Evolutionary conservation across 495 filamentous ascomycete genomes (phyloP).

Genomic region (Penicilliopsis zonata): DNA sequence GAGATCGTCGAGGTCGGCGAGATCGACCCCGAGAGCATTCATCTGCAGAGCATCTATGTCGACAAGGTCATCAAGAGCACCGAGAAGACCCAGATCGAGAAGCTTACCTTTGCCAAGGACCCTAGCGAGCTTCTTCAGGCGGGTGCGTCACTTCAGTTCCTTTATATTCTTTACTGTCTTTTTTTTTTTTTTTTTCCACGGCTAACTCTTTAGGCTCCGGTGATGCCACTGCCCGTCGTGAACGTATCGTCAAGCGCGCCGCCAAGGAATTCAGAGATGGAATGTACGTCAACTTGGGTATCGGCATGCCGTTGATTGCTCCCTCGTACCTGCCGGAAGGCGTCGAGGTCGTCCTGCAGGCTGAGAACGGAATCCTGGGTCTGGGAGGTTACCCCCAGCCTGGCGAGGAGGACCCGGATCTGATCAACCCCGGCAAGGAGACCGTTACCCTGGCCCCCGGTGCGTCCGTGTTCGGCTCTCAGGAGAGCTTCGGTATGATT

Average conservation of each 20-base stretch:
- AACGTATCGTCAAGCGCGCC: constrained; percentile 71
- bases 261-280: constrained; percentile 90
- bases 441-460: constrained; percentile 73
- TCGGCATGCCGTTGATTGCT: constrained; percentile 85
- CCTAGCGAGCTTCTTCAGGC: constrained; percentile 38
- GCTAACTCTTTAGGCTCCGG: constrained; percentile 47
- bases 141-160: constrained; percentile 11
- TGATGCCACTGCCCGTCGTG: constrained; percentile 60
- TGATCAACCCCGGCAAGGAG: constrained; percentile 91
- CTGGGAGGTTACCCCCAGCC: constrained; percentile 71
- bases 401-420: constrained; percentile 72
- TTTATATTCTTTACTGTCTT: background rate
- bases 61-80: constrained; percentile 70
- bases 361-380: constrained; percentile 83
- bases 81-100: constrained; percentile 67
- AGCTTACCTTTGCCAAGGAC: constrained; percentile 62
- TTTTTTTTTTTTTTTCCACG: background rate
- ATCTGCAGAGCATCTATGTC: constrained; percentile 83
- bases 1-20: constrained; percentile 74
- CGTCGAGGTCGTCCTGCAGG: constrained; percentile 75
- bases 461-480: constrained; percentile 68
- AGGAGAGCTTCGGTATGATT: constrained; percentile 92
- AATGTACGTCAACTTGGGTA: constrained; percentile 89
- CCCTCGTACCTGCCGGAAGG: constrained; percentile 66
- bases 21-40: constrained; percentile 62